Base-by-base conservation (phyloP, 176 grass and related monocot species). In the Thalia dealbata region DNA sequence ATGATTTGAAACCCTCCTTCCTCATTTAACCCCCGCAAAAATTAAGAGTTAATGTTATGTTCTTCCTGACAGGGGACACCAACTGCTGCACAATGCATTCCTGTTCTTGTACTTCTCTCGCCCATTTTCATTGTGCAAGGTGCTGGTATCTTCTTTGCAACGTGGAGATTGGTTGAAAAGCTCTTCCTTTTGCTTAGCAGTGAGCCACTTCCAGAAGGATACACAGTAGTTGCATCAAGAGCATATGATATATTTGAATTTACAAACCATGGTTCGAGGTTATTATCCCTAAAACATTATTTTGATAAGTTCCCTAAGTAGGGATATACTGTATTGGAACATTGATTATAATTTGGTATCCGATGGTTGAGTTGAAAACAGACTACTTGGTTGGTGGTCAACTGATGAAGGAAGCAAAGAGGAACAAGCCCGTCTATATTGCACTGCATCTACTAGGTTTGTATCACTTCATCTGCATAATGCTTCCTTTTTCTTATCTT, bases 371-470 rank as follows among this genome's bases (percentile, higher is more conserved):
- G 6, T 41, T 35, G 38, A 38, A 18, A 16, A 60, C 80, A 92
- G 89, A 74, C 58, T 92, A 59, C 74, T 92, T 43, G 35, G 78
- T 59, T 89, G 87, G 64, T 88, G 89, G 75, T 79, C 86, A 76
- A 84, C 86, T 77, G 86, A 92, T 62, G 83, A 88, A 79, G 75
- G 80, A 76, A 92, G 83, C 68, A 88, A 86, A 81, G 89, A 86
- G 67, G 86, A 88, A 67, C 75, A 92, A 62, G 86, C 83, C 26
- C 72, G 75, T 67, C 78, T 88, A 52, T 83, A 32, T 79, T 85
- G 83, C 70, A 52, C 29, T 70, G 78, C 76, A 70, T 67, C 82
- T 27, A 79, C 14, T 43, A 83, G 89, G 86, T 88, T 86, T 64
- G 44, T 44, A 78, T 64, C 42, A 9, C 60, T 68, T 5, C 43